These are phyloP conservation scores for Phellopilus nigrolimitatus DNA, from an alignment of 1,284 basidiomycete species.

Conservation along the genomic window DNA sequence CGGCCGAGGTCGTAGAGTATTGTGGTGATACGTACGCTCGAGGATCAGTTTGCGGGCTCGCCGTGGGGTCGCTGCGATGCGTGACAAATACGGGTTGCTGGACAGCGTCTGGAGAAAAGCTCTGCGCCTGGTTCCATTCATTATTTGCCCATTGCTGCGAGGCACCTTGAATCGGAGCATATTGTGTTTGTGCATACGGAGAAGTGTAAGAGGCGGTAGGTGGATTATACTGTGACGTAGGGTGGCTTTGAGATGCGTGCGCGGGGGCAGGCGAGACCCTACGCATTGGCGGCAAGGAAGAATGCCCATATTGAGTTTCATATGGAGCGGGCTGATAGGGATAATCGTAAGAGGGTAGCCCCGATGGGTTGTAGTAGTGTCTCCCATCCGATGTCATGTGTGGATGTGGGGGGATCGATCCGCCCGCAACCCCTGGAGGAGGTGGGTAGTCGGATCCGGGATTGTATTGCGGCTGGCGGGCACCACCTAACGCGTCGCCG, in stretches of 20 bases:
- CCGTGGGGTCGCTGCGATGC: conserved; percentile 5
- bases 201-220: conserved; percentile 25
- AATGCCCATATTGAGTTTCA: conserved; percentile 33
- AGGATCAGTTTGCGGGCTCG: conserved; percentile 6
- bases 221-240: conserved; percentile 27
- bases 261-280: conserved; percentile 36
- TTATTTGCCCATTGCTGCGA: conserved; percentile 33
- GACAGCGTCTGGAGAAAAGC: conserved; percentile 24
- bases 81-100: conserved; percentile 24
- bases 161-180: conserved; percentile 26
- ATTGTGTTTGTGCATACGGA: conserved; percentile 32
- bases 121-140: conserved; percentile 28
- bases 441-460: conserved; percentile 20
- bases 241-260: conserved; percentile 33
- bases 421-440: conserved; percentile 23
- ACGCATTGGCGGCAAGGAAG: conserved; percentile 32
- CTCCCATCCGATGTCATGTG: conserved; percentile 52
- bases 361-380: conserved; percentile 48
- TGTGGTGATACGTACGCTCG: conserved; percentile 10
- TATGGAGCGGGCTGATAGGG: conserved; percentile 39
- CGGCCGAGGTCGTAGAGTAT: conserved; percentile 10
- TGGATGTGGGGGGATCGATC: conserved; percentile 18
- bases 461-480: conserved; percentile 14
- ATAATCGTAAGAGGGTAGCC: conserved; percentile 47
- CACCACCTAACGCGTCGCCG: conserved; percentile 21